These are phyloP conservation scores for Talaromyces sp. DNA, from an alignment of 2,329 filamentous ascomycete genomes.

Conservation along the genomic window DNA sequence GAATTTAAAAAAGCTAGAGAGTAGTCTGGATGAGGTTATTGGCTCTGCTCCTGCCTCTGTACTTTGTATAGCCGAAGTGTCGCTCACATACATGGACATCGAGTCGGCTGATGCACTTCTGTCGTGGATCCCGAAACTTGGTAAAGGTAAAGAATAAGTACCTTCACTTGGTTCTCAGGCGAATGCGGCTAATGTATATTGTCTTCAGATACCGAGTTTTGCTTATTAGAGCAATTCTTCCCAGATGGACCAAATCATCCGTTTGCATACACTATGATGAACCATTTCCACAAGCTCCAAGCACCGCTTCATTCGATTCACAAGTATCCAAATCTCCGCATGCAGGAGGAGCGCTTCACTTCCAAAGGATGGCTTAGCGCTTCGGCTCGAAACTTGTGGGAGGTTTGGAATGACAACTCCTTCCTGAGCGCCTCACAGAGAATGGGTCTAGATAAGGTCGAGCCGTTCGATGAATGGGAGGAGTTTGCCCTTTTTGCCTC, in stretches of 20 bases:
- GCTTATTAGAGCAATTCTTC: slow-evolving; percentile 79
- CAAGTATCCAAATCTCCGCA: slow-evolving; percentile 61
- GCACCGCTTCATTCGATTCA: slow-evolving; percentile 72
- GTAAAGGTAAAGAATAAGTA: slow-evolving; percentile 50
- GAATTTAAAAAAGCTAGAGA: slow-evolving; percentile 58
- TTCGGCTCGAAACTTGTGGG: slow-evolving; percentile 68
- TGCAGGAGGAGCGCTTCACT: slow-evolving; percentile 66
- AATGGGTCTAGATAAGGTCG: slow-evolving; percentile 60
- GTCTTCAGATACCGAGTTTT: slow-evolving; percentile 63
- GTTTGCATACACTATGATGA: slow-evolving; percentile 81
- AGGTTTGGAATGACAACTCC: slow-evolving; percentile 67
- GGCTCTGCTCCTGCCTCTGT: slow-evolving; percentile 58
- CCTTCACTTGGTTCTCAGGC: slow-evolving; percentile 5
- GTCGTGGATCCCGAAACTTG: slow-evolving; percentile 68
- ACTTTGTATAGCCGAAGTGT: slow-evolving; percentile 84
- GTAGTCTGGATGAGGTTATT: slow-evolving; percentile 55
- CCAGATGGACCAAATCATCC: slow-evolving; percentile 74
- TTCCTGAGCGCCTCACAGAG: slow-evolving; percentile 63
- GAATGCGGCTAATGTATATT: neutral
- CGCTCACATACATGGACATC: slow-evolving; percentile 83
- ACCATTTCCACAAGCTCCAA: slow-evolving; percentile 74
- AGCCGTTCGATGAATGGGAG: slow-evolving; percentile 95
- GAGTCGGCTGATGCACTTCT: slow-evolving; percentile 69
- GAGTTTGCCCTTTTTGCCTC: slow-evolving; percentile 80
- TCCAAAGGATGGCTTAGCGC: slow-evolving; percentile 64